These are phyloP conservation scores for Solanum dulcamara DNA, from an alignment of 257 asterid species.

Conservation along the genomic window DNA sequence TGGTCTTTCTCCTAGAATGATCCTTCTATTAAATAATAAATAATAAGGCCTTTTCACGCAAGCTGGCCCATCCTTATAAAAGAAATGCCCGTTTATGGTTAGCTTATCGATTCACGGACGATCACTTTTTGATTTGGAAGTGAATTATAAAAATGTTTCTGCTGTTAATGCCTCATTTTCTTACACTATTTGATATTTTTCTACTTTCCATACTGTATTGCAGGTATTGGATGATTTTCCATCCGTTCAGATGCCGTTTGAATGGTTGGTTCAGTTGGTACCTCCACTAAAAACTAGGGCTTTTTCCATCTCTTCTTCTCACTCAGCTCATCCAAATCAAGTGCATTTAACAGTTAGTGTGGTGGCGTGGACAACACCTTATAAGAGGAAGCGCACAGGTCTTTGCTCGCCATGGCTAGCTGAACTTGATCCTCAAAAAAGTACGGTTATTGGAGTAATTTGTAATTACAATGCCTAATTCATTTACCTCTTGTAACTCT, in stretches of 20 bases:
- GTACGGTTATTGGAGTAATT: conserved; percentile 18
- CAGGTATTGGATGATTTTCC: conserved; percentile 92
- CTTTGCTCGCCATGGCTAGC: conserved; percentile 98
- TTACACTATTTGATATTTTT: not conserved
- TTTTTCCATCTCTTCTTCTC: conserved; percentile 84
- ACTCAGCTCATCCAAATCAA: conserved; percentile 67
- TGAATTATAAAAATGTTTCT: not conserved
- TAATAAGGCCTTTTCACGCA: not conserved
- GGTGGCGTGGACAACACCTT: conserved; percentile 88
- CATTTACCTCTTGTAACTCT: not conserved
- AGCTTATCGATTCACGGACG: not conserved
- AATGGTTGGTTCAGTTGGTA: conserved; percentile 89
- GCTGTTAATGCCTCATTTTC: not conserved
- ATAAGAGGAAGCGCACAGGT: conserved; percentile 70
- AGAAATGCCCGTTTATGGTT: not conserved
- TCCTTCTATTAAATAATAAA: not conserved
- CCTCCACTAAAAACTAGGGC: conserved; percentile 80
- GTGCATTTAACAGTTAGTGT: conserved; percentile 76
- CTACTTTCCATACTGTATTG: not conserved
- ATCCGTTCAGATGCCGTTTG: conserved; percentile 84
- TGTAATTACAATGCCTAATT: not conserved
- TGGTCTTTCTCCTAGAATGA: not conserved
- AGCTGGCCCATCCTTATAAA: not conserved
- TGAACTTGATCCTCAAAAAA: conserved; percentile 61
- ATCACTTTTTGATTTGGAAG: not conserved